Base-by-base conservation (phyloP, 2,329 filamentous ascomycete species). In the Juglanconis juglandina region DNA sequence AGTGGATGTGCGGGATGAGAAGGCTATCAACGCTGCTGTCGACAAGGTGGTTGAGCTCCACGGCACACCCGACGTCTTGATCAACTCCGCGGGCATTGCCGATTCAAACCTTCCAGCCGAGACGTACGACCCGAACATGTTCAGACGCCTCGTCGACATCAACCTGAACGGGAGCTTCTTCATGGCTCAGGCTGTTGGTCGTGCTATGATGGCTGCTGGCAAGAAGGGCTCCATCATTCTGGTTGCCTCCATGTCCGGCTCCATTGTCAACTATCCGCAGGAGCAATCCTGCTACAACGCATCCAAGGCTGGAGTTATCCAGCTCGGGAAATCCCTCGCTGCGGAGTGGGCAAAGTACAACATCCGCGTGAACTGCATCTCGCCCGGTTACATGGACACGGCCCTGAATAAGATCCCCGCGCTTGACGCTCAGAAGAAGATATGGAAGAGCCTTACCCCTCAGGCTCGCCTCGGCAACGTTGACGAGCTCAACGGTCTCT, bases 71-170 rank as follows among this genome's bases (percentile, higher is more conserved):
- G 87, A 93, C 69, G 86, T 91, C 37, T 79, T 93, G n/a, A 82
- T 93, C 77, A 92, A 91, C 78, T 87, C 88, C 53, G 90, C 90
- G 50, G 89, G 90, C 71, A 91, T 93, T 65, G 89, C 89, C 65
- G 89, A 92, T 73, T 92, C 89, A 72, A 92, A 92, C 81, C 90
- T 92, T 78, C 89, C 89, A 74, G 89, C 89, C 53, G 90, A 92
- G 81, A 86, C 80, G 24, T 92, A 93, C 77, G 85, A 90, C 71
- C 81, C 84, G 34, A 84, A 87, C 73, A 90, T 89, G 82, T 93
- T 91, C 82, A 87, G 88, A 53, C 86, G 86, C 59, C 83, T 92
- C 39, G 87, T 93, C 68, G 89, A 93, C 73, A 92, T 93, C 79
- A 94, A 93, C 81, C 77, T 92, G 42, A 92, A 85, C 8, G 90